phyloP scores from a whole-genome alignment of 2,329 filamentous ascomycete species.

The Herpotrichia juniperi region DNA sequence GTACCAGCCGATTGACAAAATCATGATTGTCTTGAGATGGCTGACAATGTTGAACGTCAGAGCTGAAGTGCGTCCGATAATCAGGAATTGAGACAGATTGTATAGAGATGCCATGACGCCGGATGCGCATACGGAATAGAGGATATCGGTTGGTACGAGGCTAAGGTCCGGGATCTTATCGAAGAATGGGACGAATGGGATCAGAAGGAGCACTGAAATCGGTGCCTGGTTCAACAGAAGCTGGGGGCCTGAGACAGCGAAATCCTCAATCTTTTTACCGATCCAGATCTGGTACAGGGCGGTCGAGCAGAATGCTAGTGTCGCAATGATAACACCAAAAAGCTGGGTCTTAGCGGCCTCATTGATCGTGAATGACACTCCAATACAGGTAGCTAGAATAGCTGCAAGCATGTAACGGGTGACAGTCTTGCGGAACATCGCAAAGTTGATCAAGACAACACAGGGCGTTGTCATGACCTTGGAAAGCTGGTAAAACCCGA shows the following conservation, averaged over 20 bases:
- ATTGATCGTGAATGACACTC: slow-evolving; percentile 53
- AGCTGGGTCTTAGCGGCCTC: slow-evolving; percentile 48
- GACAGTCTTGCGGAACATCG: slow-evolving; percentile 51
- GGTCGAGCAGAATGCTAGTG: slow-evolving; percentile 52
- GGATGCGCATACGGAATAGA: slow-evolving; percentile 48
- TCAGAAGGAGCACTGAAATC: slow-evolving; percentile 51
- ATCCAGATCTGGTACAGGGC: slow-evolving; percentile 58
- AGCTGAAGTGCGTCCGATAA: slow-evolving; percentile 48
- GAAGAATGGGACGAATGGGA: slow-evolving; percentile 52
- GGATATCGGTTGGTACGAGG: slow-evolving; percentile 46
- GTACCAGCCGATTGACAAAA: slow-evolving; percentile 54
- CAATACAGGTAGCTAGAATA: slow-evolving; percentile 51
- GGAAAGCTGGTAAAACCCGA: slow-evolving; percentile 56
- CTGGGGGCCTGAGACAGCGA: slow-evolving; percentile 51
- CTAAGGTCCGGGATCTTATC: slow-evolving; percentile 48
- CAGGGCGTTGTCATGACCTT: slow-evolving; percentile 57
- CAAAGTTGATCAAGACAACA: slow-evolving; percentile 53
- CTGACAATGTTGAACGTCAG: slow-evolving; percentile 49
- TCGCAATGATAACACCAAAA: slow-evolving; percentile 51
- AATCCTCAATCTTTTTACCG: slow-evolving; percentile 56
- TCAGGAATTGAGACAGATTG: slow-evolving; percentile 51
- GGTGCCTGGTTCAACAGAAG: slow-evolving; percentile 55
- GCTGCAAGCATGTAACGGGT: slow-evolving; percentile 49
- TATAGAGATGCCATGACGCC: slow-evolving; percentile 52
- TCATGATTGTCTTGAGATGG: slow-evolving; percentile 55